Evolutionary conservation across 116 monocot genomes (phyloP), one percentile per base, ranked within the genome.

Genomic region (Cymodocea nodosa): DNA sequence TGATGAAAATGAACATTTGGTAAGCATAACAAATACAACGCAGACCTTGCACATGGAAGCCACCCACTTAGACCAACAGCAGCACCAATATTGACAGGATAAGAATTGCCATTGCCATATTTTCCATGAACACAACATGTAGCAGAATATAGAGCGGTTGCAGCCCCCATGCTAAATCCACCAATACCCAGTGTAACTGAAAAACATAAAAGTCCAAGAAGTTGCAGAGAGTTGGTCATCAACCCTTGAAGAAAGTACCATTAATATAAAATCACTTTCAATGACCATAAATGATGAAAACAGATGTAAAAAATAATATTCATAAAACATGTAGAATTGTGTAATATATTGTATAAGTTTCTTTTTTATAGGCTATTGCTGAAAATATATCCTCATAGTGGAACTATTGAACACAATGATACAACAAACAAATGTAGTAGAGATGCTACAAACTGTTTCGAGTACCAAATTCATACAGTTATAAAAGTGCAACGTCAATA

Each of bases 131-230:
- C 76, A 76, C 60, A 85, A 53, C 85, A 85, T 71, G 82, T 78
- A 15, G 89, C 89, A 50, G 89, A 84, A 49, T 85, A 84, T 13
- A 89, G 65, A 0, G 89, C 82, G 52, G 78, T 82, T 22, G 68
- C 68, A 55, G 89, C 82, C 53, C 89, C 89, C 89, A 89, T 89
- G 57, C 89, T 89, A 63, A 89, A 89, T 50, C 89, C 89, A 61
- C 85, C 89, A 25, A 89, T 51, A 70, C 85, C 89, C 72, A 89
- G 63, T 74, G 85, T 89, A 34, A 89, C 89, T 89, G 69, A 67
- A 60, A 15, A 65, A 65, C 5, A 20, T 44, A 16, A 23, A 59
- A 36, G 50, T 0, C 60, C 30, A 56, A 61, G 35, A 60, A 23
- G 20, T 40, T 18, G 16, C 22, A 36, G 17, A 61, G 14, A 61